Percentiles rank a stretch among this genome's conserved stretches.
Evolutionary conservation across 2,329 filamentous ascomycete genomes (phyloP).

Genomic region (Penicillium sp.): DNA sequence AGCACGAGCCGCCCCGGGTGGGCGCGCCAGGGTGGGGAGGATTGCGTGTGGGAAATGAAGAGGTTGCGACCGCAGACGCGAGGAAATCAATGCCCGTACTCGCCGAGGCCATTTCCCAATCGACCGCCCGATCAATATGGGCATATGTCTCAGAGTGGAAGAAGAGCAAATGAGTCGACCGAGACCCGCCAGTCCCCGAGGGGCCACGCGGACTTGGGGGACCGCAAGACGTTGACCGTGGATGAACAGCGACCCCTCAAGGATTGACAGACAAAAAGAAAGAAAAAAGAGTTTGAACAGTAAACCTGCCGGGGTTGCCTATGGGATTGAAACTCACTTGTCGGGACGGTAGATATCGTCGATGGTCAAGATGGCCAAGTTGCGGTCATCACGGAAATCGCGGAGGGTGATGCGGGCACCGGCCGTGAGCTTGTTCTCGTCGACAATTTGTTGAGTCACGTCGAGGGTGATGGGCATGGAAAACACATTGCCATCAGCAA

Average conservation of each 20-base stretch:
- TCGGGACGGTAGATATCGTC: constrained; percentile 93
- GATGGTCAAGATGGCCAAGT: constrained; percentile 89
- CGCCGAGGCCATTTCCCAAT: neutral
- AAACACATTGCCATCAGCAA: constrained; percentile 84
- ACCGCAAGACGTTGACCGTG: neutral
- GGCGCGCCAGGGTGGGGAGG: no score
- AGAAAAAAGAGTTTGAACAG: no score
- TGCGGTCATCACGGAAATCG: constrained; percentile 93
- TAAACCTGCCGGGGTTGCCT: neutral
- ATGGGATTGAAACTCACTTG: constrained; percentile 59
- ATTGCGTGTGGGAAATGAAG: constrained; percentile 9
- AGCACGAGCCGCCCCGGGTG: constrained; percentile 10
- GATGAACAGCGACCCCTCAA: neutral
- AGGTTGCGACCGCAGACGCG: constrained; percentile 4
- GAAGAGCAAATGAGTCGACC: no score
- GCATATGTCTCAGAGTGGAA: no score
- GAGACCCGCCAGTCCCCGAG: neutral
- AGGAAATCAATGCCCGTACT: neutral
- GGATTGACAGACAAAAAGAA: no score
- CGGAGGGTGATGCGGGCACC: constrained; percentile 80
- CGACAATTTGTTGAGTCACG: constrained; percentile 66
- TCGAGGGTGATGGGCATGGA: constrained; percentile 96
- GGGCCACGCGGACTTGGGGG: neutral
- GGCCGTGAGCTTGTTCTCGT: constrained; percentile 67
- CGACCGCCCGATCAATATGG: no score